These are phyloP conservation scores for Pseudoperonospora humuli DNA, from an alignment of 352 stramenopile species.

Conservation along the genomic window DNA sequence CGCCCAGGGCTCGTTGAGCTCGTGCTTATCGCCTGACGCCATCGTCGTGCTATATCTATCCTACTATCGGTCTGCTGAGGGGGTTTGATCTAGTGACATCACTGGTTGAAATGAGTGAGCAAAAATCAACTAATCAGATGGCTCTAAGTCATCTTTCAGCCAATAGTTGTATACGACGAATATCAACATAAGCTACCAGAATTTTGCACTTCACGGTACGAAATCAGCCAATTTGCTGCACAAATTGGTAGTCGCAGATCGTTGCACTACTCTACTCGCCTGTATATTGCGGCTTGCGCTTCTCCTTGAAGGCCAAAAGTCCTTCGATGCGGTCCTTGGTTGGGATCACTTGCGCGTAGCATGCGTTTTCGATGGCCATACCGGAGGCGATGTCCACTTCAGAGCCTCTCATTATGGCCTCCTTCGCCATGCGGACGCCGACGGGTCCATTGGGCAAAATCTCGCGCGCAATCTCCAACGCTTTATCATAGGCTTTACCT, in stretches of 20 bases:
- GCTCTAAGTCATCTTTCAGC: too few species aligned
- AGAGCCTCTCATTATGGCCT: slow-evolving; percentile 80
- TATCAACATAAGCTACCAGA: too few species aligned
- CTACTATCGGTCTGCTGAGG: background rate
- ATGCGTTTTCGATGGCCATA: slow-evolving; percentile 88
- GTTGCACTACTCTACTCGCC: slow-evolving; percentile 47
- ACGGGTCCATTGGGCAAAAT: slow-evolving; percentile 90
- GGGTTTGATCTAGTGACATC: too few species aligned
- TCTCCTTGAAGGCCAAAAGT: slow-evolving; percentile 88
- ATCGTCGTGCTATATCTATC: slow-evolving; percentile 28
- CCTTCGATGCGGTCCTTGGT: slow-evolving; percentile 92
- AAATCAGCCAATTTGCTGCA: background rate
- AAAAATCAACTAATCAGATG: too few species aligned
- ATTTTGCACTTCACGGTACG: too few species aligned
- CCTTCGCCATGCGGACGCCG: slow-evolving; percentile 88
- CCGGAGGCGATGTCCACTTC: slow-evolving; percentile 76
- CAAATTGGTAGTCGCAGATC: background rate
- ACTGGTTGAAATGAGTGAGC: background rate
- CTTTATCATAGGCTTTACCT: slow-evolving; percentile 57
- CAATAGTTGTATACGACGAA: too few species aligned
- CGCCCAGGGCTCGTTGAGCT: slow-evolving; percentile 75
- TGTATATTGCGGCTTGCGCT: slow-evolving; percentile 87
- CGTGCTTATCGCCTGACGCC: slow-evolving; percentile 49
- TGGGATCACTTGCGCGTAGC: slow-evolving; percentile 87
- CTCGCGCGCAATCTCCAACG: slow-evolving; percentile 78